These are phyloP conservation scores for Alternaria sp. DNA, from an alignment of 2,329 filamentous ascomycete species.

Conservation along the genomic window DNA sequence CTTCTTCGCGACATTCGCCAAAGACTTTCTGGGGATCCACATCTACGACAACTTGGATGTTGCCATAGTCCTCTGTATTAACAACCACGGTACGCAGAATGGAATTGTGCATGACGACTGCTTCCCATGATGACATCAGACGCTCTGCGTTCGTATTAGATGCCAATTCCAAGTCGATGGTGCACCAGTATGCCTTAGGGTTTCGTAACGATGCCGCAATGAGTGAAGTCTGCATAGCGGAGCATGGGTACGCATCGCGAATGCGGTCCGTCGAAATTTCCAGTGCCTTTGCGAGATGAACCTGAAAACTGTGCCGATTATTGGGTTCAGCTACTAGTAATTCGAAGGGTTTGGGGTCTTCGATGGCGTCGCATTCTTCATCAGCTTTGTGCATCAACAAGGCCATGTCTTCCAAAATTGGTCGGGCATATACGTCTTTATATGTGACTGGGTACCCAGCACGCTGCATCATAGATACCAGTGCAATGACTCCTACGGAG, in stretches of 20 bases:
- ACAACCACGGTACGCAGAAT: background rate
- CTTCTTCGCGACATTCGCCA: background rate
- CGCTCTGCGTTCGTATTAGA: background rate
- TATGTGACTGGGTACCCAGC: background rate
- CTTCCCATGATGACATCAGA: background rate
- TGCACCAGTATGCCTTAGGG: background rate
- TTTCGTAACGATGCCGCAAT: background rate
- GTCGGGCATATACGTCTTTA: background rate
- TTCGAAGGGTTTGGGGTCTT: background rate
- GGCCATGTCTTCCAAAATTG: background rate
- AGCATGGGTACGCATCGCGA: background rate
- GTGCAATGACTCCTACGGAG: background rate
- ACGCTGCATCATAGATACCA: background rate
- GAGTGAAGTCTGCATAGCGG: background rate
- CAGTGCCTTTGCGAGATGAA: background rate
- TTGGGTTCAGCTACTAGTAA: background rate
- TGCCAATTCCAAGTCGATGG: background rate
- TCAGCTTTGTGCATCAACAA: background rate
- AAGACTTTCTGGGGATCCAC: background rate
- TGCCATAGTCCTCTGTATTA: background rate
- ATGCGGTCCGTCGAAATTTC: background rate
- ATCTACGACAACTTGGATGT: background rate
- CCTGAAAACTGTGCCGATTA: background rate
- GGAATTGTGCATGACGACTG: background rate
- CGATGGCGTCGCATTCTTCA: background rate